Base-by-base conservation (phyloP, 805 yeast genomes). In the Lipomyces sp. region DNA sequence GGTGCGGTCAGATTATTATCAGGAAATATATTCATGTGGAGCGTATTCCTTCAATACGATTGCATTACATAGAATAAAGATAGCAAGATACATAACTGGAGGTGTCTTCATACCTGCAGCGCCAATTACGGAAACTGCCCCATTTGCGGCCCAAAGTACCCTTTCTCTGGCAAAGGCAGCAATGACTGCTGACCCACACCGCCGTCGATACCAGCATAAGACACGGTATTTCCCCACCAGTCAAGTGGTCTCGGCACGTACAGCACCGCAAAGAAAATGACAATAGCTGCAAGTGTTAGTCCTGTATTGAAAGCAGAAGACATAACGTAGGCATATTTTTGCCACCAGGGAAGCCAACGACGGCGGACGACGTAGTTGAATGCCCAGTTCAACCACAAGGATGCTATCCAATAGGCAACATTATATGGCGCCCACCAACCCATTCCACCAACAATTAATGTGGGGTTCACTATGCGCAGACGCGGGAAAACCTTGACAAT, bases 251-350 rank as follows among this genome's bases (percentile, higher is more conserved):
- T 77, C 15, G 80, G 80, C 15, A 84, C 78, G 53, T 80, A 80
- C 56, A 82, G 81, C 4, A 84, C 80, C 0, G 83, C 77, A 70
- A 87, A 80, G 73, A 87, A 87, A 10, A 88, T 83, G 33, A 87
- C 66, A 60, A 88, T 77, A 2, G 88, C 83, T 33, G 89, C 83
- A 69, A 86, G 81, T 0, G 91, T 90, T 13, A 88, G 82, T 0
- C 91, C 91, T 5, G 89, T 84, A 57, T 87, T 87, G 32, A 89
- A 75, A 1, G 86, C 92, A 30, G 89, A 86, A 18, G 90, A 84
- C 62, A 89, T 77, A 3, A 87, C 83, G 73, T 87, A 88, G 75
- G 87, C 88, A 76, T 89, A 89, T 75, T 87, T 88, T 53, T 87
- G 87, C 92, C 93, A 89, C 93, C 92, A 89, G 57, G 81, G 78